Conservation (phyloP, 129 eudicot genomes). For the Flaveria robusta region DNA sequence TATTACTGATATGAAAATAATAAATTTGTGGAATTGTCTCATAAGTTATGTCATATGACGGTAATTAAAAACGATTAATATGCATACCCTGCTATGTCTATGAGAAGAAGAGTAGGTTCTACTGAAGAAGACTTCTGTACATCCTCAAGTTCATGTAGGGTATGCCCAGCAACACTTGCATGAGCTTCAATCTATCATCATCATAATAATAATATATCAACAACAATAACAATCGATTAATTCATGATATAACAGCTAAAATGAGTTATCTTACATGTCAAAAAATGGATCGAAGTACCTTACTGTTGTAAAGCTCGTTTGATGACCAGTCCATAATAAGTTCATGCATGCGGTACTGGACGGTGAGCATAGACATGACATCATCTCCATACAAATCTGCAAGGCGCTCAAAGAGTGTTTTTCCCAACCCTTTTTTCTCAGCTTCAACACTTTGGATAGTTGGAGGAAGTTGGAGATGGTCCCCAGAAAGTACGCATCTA, state of each 20-base stretch:
- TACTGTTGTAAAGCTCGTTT: slow-evolving; percentile 77
- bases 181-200: slow-evolving; percentile 79
- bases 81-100: slow-evolving; percentile 91
- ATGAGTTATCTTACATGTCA: neutral
- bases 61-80: neutral
- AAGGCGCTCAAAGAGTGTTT: slow-evolving; percentile 88
- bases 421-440: slow-evolving; percentile 89
- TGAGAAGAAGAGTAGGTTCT: slow-evolving; percentile 80
- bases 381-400: slow-evolving; percentile 90
- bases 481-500: slow-evolving; percentile 89
- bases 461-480: slow-evolving; percentile 99
- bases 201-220: slow-evolving; percentile 7
- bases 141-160: slow-evolving; percentile 67
- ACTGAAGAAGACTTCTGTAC: slow-evolving; percentile 78
- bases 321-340: slow-evolving; percentile 96
- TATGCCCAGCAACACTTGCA: slow-evolving; percentile 90
- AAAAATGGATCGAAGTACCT: slow-evolving; percentile 51
- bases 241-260: neutral
- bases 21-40: neutral
- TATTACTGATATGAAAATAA: neutral
- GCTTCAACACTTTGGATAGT: slow-evolving; percentile 97
- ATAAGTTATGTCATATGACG: neutral
- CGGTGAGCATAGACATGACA: slow-evolving; percentile 87
- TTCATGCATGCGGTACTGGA: slow-evolving; percentile 97
- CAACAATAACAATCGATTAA: neutral